Conservation (phyloP, 2,329 filamentous ascomycete species). For the Xylariales sp. region DNA sequence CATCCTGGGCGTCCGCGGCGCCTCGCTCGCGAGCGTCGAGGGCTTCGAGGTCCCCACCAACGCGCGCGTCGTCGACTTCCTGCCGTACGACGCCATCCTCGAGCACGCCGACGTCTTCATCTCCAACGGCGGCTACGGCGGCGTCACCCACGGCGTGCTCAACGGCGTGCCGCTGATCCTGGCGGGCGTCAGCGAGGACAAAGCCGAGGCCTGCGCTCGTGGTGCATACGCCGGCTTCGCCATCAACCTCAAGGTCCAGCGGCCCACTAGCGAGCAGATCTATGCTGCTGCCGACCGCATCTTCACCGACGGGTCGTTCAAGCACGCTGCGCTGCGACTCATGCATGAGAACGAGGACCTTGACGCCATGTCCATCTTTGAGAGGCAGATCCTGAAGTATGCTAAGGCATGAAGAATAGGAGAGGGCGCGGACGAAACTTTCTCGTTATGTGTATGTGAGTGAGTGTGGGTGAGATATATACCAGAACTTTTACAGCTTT, state of each 20-base stretch:
- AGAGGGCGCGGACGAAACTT: too few species aligned
- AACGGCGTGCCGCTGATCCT: conserved; percentile 44
- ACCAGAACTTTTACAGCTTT: too few species aligned
- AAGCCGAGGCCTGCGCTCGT: conserved; percentile 34
- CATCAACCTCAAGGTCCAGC: conserved; percentile 34
- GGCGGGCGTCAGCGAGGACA: conserved; percentile 35
- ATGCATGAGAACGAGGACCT: conserved; percentile 24
- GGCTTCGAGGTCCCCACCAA: conserved; percentile 15
- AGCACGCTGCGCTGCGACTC: conserved; percentile 16
- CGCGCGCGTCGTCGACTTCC: conserved; percentile 25
- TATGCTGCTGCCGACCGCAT: conserved; percentile 1
- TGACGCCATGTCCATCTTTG: conserved; percentile 11
- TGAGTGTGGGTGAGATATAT: too few species aligned
- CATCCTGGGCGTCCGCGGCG: conserved; percentile 23
- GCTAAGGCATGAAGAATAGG: too few species aligned
- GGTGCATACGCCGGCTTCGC: conserved; percentile 39
- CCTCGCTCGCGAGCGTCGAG: conserved; percentile 17
- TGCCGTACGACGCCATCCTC: conserved; percentile 28
- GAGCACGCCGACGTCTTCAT: conserved; percentile 35
- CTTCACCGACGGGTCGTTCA: background rate
- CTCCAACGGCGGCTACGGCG: conserved; percentile 45
- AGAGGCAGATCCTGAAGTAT: conserved; percentile 18
- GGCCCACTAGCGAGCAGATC: conserved; percentile 12
- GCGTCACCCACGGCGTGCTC: conserved; percentile 37
- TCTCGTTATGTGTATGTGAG: too few species aligned